phyloP scores from a whole-genome alignment of 2,329 filamentous ascomycete species.

The Canariomyces notabilis region DNA sequence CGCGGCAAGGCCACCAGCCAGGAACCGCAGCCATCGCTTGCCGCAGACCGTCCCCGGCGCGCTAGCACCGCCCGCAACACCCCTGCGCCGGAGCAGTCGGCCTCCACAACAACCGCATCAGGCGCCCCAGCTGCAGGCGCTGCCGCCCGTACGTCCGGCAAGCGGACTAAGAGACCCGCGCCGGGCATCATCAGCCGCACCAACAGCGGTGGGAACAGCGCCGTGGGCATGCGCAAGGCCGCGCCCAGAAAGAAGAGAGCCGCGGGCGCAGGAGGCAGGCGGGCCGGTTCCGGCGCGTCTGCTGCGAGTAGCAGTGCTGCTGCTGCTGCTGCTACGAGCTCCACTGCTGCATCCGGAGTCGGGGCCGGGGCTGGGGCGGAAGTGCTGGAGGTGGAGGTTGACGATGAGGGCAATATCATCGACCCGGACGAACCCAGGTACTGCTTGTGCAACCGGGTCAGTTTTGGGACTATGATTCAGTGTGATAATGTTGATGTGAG shows the following conservation, averaged over 20 bases:
- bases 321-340: conserved; percentile 24
- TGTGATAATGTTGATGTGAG: conserved; percentile 75
- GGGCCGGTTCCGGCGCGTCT: no score
- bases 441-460: conserved; percentile 73
- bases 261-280: conserved; percentile 24
- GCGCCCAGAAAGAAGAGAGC: conserved; percentile 61
- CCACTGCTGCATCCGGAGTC: conserved; percentile 26
- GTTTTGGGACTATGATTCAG: conserved; percentile 76
- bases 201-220: conserved; percentile 57
- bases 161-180: conserved; percentile 64
- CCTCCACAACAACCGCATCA: neutral
- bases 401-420: conserved; percentile 64
- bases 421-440: conserved; percentile 73
- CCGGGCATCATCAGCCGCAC: conserved; percentile 65
- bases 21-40: conserved; percentile 46
- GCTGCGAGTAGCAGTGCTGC: conserved; percentile 5
- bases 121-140: conserved; percentile 18
- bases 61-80: conserved; percentile 55
- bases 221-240: conserved; percentile 66
- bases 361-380: conserved; percentile 36
- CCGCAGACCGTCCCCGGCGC: conserved; percentile 49
- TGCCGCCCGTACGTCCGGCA: conserved; percentile 37
- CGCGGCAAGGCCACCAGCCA: conserved; percentile 49
- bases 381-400: conserved; percentile 49
- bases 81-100: conserved; percentile 44